Conservation (phyloP, 129 eudicot species). For the Centrapalus pauciflorus region DNA sequence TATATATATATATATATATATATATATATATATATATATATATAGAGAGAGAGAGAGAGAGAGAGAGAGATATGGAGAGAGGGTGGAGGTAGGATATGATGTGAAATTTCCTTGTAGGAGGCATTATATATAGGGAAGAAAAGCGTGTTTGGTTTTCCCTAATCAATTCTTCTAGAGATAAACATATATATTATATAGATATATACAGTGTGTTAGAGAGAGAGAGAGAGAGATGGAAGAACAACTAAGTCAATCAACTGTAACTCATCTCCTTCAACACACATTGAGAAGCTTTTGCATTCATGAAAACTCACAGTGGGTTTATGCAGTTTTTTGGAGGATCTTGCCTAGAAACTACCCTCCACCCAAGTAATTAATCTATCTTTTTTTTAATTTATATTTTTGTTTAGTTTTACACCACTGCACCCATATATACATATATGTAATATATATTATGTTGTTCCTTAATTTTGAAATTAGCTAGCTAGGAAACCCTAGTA, state of each 20-base stretch:
- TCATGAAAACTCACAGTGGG: conserved; percentile 95
- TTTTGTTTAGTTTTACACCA: too few species aligned
- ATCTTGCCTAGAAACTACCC: conserved; percentile 98
- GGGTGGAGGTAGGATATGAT: too few species aligned
- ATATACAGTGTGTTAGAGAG: conserved; percentile 27
- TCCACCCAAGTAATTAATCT: conserved; percentile 73
- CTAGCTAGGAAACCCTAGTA: too few species aligned
- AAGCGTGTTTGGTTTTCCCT: conserved; percentile 45
- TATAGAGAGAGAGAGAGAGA: too few species aligned
- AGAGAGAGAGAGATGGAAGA: conserved; percentile 62
- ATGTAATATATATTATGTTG: background rate
- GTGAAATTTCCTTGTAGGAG: conserved; percentile 45
- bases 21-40: background rate
- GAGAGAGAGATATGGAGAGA: too few species aligned
- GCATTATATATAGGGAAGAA: conserved; percentile 46
- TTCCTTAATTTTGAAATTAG: background rate
- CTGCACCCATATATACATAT: too few species aligned
- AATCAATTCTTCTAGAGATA: conserved; percentile 21
- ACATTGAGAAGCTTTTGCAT: conserved; percentile 91
- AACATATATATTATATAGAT: background rate
- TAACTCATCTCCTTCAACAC: conserved; percentile 98
- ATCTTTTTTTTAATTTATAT: background rate
- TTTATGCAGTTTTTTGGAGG: conserved; percentile 99
- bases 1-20: background rate
- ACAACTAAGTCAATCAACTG: conserved; percentile 70